phyloP scores from a whole-genome alignment of 371 early-diverging fungal species.

The Apophysomyces elegans region DNA sequence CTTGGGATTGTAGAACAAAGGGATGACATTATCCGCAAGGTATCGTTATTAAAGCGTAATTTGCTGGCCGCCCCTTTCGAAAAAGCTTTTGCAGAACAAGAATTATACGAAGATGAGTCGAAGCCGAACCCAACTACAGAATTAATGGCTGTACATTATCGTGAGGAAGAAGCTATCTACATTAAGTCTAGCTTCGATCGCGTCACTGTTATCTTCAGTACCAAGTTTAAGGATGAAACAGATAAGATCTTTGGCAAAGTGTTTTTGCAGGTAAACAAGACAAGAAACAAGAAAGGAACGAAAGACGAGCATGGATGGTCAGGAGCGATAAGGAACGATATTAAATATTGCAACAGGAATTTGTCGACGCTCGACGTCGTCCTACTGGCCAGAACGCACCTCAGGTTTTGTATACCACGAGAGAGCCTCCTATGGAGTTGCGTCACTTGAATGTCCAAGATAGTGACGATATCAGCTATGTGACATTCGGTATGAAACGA shows the following conservation, averaged over 20 bases:
- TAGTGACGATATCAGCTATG: constrained; percentile 80
- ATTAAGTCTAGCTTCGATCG: constrained; percentile 90
- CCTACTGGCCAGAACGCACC: constrained; percentile 93
- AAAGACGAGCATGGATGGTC: not conserved
- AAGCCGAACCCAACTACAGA: constrained; percentile 62
- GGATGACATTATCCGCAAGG: constrained; percentile 78
- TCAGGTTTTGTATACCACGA: constrained; percentile 90
- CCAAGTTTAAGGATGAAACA: constrained; percentile 95
- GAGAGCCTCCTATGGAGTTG: constrained; percentile 95
- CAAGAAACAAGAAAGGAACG: not conserved
- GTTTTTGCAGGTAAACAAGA: constrained; percentile 83
- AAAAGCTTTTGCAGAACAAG: constrained; percentile 86
- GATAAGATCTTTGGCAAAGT: constrained; percentile 95
- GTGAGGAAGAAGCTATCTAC: constrained; percentile 93
- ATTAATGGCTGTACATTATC: constrained; percentile 90
- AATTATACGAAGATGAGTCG: constrained; percentile 69
- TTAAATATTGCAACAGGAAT: constrained; percentile 70
- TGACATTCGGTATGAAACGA: constrained; percentile 84
- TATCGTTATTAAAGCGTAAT: constrained; percentile 90
- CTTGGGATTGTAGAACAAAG: constrained; percentile 31
- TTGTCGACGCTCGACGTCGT: constrained; percentile 95
- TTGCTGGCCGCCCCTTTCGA: constrained; percentile 94
- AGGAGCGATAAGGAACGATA: too few relatives aligned
- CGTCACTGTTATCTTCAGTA: constrained; percentile 96
- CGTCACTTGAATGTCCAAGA: constrained; percentile 79